Evolutionary conservation across 345 rosid species (phyloP).

Genomic region (Linum lewisii): DNA sequence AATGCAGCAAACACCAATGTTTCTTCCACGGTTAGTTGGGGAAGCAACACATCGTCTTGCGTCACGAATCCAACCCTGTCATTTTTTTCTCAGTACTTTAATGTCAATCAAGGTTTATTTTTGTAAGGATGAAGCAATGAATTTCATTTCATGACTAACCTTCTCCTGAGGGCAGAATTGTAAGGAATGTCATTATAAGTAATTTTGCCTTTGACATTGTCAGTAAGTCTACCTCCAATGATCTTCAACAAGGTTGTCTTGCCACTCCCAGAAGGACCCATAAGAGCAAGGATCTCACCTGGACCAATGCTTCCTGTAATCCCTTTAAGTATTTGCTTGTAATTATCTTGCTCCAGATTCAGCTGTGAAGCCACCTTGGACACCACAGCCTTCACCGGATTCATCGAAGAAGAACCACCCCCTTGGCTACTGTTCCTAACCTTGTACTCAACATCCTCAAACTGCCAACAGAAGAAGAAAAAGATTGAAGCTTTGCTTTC

Average conservation of each 20-base stretch:
- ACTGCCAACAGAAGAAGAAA: constrained; percentile 29
- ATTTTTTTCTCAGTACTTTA: background rate
- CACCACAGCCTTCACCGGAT: constrained; percentile 55
- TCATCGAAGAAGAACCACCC: constrained; percentile 27
- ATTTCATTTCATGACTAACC: no score
- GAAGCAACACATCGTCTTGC: constrained; percentile 83
- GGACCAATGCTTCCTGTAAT: constrained; percentile 87
- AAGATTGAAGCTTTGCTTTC: background rate
- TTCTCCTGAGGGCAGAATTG: constrained; percentile 63
- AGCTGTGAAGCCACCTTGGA: constrained; percentile 54
- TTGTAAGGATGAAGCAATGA: no score
- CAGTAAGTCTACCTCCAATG: constrained; percentile 76
- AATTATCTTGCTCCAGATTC: constrained; percentile 43
- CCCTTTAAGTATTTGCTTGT: constrained; percentile 77
- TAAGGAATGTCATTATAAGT: constrained; percentile 78
- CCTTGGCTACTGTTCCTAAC: constrained; percentile 31
- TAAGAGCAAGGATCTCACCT: constrained; percentile 80
- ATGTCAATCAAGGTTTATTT: no score
- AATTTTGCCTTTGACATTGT: constrained; percentile 55
- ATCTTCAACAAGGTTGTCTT: constrained; percentile 84
- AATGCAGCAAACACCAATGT: constrained; percentile 82
- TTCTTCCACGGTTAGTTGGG: constrained; percentile 95
- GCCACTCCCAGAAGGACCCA: constrained; percentile 99
- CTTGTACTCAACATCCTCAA: constrained; percentile 79
- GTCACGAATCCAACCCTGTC: constrained; percentile 90